Evolutionary conservation across 1,139 yeast genomes (phyloP).

Genomic region (Debaryomycetaceae sp.): DNA sequence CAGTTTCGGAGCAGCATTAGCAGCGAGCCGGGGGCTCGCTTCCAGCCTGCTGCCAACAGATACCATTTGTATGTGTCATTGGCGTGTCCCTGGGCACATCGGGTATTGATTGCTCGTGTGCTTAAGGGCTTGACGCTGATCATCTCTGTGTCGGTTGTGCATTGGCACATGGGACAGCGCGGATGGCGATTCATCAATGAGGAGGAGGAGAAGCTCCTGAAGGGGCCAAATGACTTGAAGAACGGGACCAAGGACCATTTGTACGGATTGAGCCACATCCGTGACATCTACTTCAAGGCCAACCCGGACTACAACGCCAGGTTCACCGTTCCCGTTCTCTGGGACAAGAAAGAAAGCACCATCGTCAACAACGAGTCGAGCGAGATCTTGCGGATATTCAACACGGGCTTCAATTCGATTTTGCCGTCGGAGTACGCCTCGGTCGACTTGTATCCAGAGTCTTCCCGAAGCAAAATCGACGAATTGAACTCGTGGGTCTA

Average conservation of each 20-base stretch:
- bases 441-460: slow-evolving; percentile 63
- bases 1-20: slow-evolving; percentile 58
- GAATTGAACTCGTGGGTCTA: slow-evolving; percentile 83
- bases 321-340: slow-evolving; percentile 87
- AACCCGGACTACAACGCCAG: slow-evolving; percentile 75
- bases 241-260: slow-evolving; percentile 67
- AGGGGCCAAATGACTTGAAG: slow-evolving; percentile 32
- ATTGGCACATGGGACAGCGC: slow-evolving; percentile 78
- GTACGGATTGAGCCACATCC: slow-evolving; percentile 55
- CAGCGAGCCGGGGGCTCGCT: slow-evolving; percentile 54
- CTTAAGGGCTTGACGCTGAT: slow-evolving; percentile 70
- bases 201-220: slow-evolving; percentile 20
- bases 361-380: slow-evolving; percentile 89
- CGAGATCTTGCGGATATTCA: slow-evolving; percentile 82
- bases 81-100: slow-evolving; percentile 97
- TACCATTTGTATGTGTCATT: slow-evolving; percentile 84
- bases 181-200: slow-evolving; percentile 77
- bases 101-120: slow-evolving; percentile 72
- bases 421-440: slow-evolving; percentile 46
- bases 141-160: slow-evolving; percentile 73
- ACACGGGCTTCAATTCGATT: slow-evolving; percentile 60
- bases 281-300: slow-evolving; percentile 72
- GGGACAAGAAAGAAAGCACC: slow-evolving; percentile 80
- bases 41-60: slow-evolving; percentile 72
- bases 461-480: slow-evolving; percentile 57